Percentiles rank a stretch among this genome's conserved stretches.
phyloP scores from a whole-genome alignment of 805 yeast species.

The Priceomyces fermenticarens region DNA sequence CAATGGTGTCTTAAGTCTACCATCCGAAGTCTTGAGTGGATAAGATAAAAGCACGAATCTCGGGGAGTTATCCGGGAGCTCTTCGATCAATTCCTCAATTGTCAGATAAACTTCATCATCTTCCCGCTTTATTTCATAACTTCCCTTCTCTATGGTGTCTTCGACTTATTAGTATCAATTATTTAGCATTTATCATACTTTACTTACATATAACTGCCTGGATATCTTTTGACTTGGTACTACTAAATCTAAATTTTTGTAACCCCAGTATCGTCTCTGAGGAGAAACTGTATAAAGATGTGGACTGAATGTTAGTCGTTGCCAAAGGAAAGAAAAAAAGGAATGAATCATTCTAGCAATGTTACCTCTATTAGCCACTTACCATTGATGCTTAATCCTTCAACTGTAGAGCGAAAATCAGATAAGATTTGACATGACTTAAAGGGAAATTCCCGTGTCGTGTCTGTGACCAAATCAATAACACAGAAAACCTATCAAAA shows the following conservation, averaged over 20 bases:
- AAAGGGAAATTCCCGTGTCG: constrained; percentile 6
- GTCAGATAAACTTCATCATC: constrained; percentile 45
- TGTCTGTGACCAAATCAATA: constrained; percentile 8
- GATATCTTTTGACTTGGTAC: constrained; percentile 59
- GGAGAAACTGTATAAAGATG: constrained; percentile 58
- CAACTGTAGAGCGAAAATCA: neutral
- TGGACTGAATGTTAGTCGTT: constrained; percentile 5
- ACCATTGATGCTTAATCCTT: neutral
- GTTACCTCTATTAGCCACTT: neutral
- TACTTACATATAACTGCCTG: constrained; percentile 61
- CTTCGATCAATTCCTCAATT: constrained; percentile 66
- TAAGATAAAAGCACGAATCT: constrained; percentile 73
- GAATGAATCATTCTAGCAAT: too few relatives aligned
- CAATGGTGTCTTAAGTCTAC: constrained; percentile 69
- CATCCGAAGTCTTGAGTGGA: constrained; percentile 68
- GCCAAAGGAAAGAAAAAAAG: too few relatives aligned
- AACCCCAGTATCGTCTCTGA: constrained; percentile 58
- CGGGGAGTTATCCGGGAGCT: constrained; percentile 79
- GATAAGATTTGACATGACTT: constrained; percentile 1
- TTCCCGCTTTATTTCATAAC: constrained; percentile 51
- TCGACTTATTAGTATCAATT: neutral
- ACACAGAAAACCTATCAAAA: constrained; percentile 10
- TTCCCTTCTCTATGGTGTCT: constrained; percentile 54
- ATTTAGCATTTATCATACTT: neutral
- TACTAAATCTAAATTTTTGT: constrained; percentile 69